A percentile compares a stretch with the other conserved stretches of the same genome.
Conservation (phyloP, 1,284 basidiomycete genomes). For the Ganoderma leucocontextum region DNA sequence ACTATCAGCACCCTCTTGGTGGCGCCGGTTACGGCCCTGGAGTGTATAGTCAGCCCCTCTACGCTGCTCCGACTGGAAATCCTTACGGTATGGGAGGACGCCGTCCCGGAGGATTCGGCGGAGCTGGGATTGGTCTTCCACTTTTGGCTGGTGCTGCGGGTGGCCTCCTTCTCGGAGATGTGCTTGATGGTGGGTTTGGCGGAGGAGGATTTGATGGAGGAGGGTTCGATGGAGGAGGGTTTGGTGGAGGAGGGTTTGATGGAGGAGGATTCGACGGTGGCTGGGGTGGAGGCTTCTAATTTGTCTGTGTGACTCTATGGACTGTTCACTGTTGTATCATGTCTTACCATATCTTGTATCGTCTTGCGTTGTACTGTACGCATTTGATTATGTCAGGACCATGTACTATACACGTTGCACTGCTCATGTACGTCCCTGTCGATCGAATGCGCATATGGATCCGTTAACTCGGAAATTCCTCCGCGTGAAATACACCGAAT, state of each 20-base stretch:
- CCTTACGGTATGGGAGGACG: conserved; percentile 31
- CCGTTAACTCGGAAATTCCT: no score
- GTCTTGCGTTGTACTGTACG: not conserved
- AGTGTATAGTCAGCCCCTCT: conserved; percentile 32
- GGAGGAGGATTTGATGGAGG: conserved; percentile 26
- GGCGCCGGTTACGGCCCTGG: not conserved
- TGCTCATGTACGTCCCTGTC: not conserved
- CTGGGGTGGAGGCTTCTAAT: conserved; percentile 24
- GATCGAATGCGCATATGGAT: no score
- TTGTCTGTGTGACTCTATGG: not conserved
- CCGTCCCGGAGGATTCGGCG: conserved; percentile 26
- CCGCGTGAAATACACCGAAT: no score
- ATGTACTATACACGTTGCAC: not conserved
- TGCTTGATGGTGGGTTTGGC: conserved; percentile 39
- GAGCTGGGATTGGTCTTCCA: conserved; percentile 52
- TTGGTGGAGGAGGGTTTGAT: conserved; percentile 29
- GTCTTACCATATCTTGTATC: not conserved
- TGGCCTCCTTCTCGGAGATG: conserved; percentile 63
- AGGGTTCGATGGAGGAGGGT: conserved; percentile 27
- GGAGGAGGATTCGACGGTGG: conserved; percentile 28
- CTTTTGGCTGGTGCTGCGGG: conserved; percentile 68
- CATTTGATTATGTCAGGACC: no score
- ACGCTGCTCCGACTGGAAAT: conserved; percentile 37
- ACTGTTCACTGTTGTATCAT: not conserved
- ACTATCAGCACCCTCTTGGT: conserved; percentile 1